Conservation (phyloP, 805 yeast species). For the Saccharomycopsis malanga region DNA sequence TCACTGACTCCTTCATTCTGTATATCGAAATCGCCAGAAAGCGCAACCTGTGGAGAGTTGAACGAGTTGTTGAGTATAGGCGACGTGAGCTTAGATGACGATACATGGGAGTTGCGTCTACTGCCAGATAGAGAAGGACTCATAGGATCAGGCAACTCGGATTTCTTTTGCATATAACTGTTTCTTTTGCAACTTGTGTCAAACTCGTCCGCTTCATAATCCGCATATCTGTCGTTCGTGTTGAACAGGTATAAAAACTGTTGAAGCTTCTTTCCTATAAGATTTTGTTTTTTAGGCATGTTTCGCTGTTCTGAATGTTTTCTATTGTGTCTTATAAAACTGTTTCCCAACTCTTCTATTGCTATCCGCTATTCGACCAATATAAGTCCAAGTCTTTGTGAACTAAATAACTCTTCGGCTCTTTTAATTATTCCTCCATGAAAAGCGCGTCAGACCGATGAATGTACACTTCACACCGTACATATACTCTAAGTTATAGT, state of each 20-base stretch:
- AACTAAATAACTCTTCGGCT: too few species aligned
- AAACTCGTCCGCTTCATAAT: slow-evolving; percentile 43
- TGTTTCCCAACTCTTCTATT: slow-evolving; percentile 8
- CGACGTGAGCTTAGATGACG: slow-evolving; percentile 17
- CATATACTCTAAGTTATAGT: too few species aligned
- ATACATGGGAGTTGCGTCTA: slow-evolving; percentile 19
- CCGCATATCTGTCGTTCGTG: slow-evolving; percentile 66
- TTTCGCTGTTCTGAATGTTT: not conserved
- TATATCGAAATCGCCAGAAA: slow-evolving; percentile 24
- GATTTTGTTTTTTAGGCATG: slow-evolving; percentile 13
- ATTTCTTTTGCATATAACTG: not conserved
- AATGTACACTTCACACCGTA: too few species aligned
- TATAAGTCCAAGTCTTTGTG: too few species aligned
- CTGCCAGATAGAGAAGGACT: slow-evolving; percentile 33
- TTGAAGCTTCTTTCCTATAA: slow-evolving; percentile 36
- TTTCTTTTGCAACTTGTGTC: slow-evolving; percentile 10
- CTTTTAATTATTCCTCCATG: too few species aligned
- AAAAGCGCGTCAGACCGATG: too few species aligned
- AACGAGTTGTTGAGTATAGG: slow-evolving; percentile 22
- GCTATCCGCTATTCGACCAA: slow-evolving; percentile 1
- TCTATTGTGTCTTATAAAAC: not conserved
- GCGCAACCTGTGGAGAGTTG: slow-evolving; percentile 29
- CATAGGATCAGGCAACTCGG: slow-evolving; percentile 30
- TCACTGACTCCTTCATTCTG: slow-evolving; percentile 52
- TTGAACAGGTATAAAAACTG: slow-evolving; percentile 58